Percentiles rank a stretch among this genome's conserved stretches.
Conservation (phyloP, 2,329 filamentous ascomycete species). For the Helminthosporium solani region DNA sequence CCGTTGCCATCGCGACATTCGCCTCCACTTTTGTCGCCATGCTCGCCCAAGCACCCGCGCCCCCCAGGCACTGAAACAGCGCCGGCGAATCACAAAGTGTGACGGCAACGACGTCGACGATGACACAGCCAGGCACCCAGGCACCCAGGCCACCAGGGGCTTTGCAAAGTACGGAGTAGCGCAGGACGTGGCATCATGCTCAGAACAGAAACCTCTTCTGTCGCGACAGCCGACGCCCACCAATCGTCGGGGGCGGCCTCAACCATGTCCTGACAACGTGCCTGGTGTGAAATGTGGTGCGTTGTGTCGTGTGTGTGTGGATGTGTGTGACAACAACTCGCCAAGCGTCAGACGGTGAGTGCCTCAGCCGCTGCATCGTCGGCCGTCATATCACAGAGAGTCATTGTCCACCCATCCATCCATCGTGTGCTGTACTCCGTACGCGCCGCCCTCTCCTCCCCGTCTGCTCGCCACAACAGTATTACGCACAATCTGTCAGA, state of each 20-base stretch:
- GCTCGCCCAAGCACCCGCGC: too few species aligned
- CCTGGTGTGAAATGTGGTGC: conserved; percentile 12
- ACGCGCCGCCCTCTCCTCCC: background rate
- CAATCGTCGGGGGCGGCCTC: conserved; percentile 9
- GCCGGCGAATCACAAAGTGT: too few species aligned
- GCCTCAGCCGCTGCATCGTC: conserved; percentile 15
- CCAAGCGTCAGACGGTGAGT: conserved; percentile 16
- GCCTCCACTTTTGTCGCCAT: background rate
- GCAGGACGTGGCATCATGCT: conserved; percentile 14
- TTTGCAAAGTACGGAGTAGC: background rate
- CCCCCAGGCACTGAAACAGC: too few species aligned
- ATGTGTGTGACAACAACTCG: conserved; percentile 5
- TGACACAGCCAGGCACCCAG: too few species aligned
- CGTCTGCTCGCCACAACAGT: too few species aligned
- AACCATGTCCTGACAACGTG: conserved; percentile 16
- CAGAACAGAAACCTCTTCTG: conserved; percentile 14
- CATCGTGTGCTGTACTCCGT: too few species aligned
- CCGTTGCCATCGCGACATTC: too few species aligned
- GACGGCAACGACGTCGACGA: too few species aligned
- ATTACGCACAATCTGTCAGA: too few species aligned
- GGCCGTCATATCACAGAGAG: background rate
- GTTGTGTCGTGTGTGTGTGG: too few species aligned
- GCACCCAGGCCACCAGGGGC: background rate
- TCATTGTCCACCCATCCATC: background rate
- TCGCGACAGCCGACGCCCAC: conserved; percentile 10